Evolutionary conservation across 805 yeast species (phyloP).

Genomic region (Candida chilensis): DNA sequence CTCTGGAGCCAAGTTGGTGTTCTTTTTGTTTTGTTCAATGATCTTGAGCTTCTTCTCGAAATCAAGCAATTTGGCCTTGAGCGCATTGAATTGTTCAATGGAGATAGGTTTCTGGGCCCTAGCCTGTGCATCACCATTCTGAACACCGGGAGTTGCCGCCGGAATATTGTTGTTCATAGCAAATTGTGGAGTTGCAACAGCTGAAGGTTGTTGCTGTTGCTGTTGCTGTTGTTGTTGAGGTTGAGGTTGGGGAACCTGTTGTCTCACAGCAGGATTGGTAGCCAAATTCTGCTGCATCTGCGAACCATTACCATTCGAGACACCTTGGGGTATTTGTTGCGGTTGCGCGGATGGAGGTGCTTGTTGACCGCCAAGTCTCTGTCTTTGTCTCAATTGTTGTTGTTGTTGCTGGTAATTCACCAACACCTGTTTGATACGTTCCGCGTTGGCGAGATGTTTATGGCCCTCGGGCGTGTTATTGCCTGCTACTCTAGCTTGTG

Average conservation of each 20-base stretch:
- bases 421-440: slow-evolving; percentile 51
- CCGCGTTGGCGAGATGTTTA: slow-evolving; percentile 54
- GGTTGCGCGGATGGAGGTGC: slow-evolving; percentile 9
- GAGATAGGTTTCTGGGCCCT: slow-evolving; percentile 14
- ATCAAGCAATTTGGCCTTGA: slow-evolving; percentile 37
- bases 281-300: too few species aligned
- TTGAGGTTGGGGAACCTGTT: slow-evolving; percentile 12
- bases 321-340: slow-evolving; percentile 9
- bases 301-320: too few species aligned
- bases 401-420: slow-evolving; percentile 45
- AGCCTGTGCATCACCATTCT: too few species aligned
- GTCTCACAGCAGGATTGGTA: too few species aligned
- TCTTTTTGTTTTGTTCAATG: slow-evolving; percentile 38
- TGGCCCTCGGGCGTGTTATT: slow-evolving; percentile 51
- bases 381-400: too few species aligned
- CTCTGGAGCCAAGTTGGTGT: slow-evolving; percentile 33
- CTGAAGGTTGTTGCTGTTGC: slow-evolving; percentile 24
- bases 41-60: slow-evolving; percentile 39
- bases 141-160: too few species aligned
- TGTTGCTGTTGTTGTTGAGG: slow-evolving; percentile 15
- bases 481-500: slow-evolving; percentile 56
- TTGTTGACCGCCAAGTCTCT: slow-evolving; percentile 2
- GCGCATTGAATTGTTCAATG: slow-evolving; percentile 28
- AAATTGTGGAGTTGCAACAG: slow-evolving; percentile 9
- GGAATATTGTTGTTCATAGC: too few species aligned